A percentile compares a stretch with the other conserved stretches of the same genome.
Evolutionary conservation across 2,329 filamentous ascomycete species (phyloP).

Genomic region (Xylariaceae sp.): DNA sequence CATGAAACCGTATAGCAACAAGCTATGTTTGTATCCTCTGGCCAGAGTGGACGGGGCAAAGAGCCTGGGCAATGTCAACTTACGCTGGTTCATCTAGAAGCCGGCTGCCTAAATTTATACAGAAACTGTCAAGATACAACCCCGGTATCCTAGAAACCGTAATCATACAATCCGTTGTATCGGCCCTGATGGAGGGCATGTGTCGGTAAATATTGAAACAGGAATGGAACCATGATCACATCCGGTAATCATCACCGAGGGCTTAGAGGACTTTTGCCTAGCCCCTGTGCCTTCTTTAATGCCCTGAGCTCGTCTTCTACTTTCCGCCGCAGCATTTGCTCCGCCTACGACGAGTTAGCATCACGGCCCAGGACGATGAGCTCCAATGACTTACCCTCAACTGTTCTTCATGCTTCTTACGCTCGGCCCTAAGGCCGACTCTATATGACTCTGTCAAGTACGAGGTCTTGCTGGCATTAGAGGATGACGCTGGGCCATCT

Average conservation of each 20-base stretch:
- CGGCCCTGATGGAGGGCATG: background rate
- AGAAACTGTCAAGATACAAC: slow-evolving; percentile 12
- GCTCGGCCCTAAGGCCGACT: slow-evolving; percentile 31
- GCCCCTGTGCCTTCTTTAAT: slow-evolving; percentile 31
- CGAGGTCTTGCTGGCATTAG: slow-evolving; percentile 29
- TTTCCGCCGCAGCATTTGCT: slow-evolving; percentile 33
- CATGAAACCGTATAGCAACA: slow-evolving; percentile 3
- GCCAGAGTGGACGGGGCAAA: slow-evolving; percentile 16
- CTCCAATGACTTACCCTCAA: slow-evolving; percentile 29
- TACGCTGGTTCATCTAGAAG: slow-evolving; percentile 19
- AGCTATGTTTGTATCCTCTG: slow-evolving; percentile 8
- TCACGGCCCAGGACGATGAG: background rate
- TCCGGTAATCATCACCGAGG: slow-evolving; percentile 16
- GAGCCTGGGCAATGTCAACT: slow-evolving; percentile 12
- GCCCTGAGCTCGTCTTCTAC: slow-evolving; percentile 34
- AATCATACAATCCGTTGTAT: slow-evolving; percentile 9
- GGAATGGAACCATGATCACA: slow-evolving; percentile 10
- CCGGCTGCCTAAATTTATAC: slow-evolving; percentile 14
- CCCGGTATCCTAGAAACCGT: slow-evolving; percentile 14
- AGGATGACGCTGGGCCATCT: slow-evolving; percentile 27
- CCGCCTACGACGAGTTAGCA: slow-evolving; percentile 28
- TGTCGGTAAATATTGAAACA: slow-evolving; percentile 7
- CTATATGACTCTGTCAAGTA: slow-evolving; percentile 35
- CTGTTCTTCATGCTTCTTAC: slow-evolving; percentile 36
- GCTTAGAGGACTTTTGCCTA: slow-evolving; percentile 28